Evolutionary conservation across 1,139 yeast genomes (phyloP).

Genomic region (Yamadazyma oceani): DNA sequence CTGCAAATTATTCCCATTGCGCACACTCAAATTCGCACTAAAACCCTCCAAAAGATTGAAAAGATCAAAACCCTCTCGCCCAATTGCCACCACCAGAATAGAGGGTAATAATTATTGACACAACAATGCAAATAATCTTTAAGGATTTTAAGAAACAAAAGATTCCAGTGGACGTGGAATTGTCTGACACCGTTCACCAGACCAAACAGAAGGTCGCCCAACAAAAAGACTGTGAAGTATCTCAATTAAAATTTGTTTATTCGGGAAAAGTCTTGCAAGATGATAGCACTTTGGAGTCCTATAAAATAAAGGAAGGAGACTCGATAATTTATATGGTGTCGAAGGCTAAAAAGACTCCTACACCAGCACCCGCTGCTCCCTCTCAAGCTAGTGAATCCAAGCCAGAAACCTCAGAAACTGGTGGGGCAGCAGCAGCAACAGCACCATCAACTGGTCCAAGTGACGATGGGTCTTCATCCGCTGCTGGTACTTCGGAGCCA

Average conservation of each 20-base stretch:
- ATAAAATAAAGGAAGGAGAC: slow-evolving; percentile 84
- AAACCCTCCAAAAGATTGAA: too few species aligned
- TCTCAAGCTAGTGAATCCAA: slow-evolving; percentile 21
- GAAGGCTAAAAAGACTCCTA: slow-evolving; percentile 40
- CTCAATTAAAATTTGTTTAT: slow-evolving; percentile 84
- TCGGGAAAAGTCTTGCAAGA: slow-evolving; percentile 91
- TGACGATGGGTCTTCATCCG: slow-evolving; percentile 7
- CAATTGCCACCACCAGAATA: slow-evolving; percentile 3
- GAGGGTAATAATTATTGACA: neutral
- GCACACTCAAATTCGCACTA: too few species aligned
- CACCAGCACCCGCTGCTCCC: slow-evolving; percentile 11
- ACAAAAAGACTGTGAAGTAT: slow-evolving; percentile 65
- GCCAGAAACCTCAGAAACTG: slow-evolving; percentile 18
- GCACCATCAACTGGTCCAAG: slow-evolving; percentile 15
- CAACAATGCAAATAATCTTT: slow-evolving; percentile 72
- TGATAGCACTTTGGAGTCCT: slow-evolving; percentile 68
- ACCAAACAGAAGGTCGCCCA: slow-evolving; percentile 75
- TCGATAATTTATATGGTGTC: slow-evolving; percentile 91
- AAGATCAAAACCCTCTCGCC: too few species aligned
- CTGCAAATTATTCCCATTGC: too few species aligned
- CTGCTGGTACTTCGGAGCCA: slow-evolving; percentile 28
- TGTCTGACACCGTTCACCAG: slow-evolving; percentile 62
- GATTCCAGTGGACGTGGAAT: slow-evolving; percentile 76
- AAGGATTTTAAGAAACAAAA: slow-evolving; percentile 93
- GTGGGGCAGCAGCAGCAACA: slow-evolving; percentile 17